Evolutionary conservation across 352 stramenopile genomes (phyloP), one percentile per base, ranked within the genome.

Genomic region (Elongisporangium undulatum): DNA sequence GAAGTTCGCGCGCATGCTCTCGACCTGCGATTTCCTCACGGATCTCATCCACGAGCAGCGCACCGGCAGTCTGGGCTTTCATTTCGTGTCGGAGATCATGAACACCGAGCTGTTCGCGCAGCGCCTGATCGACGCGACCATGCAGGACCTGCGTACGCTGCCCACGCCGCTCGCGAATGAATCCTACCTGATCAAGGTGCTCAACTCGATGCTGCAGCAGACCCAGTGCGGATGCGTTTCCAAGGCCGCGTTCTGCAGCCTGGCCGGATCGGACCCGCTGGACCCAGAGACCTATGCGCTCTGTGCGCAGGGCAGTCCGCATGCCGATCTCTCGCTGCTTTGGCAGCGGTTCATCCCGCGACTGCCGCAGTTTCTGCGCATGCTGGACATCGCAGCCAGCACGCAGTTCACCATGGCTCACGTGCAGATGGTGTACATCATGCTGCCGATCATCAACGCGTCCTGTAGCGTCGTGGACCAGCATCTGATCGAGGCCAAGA

Each of bases 171-270:
- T 90, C 22, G 71, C 83, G 15, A 89, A 89, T 55, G 83, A 92
- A 56, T 89, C 83, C 4, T 90, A 89, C 52, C 55, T 62, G 0
- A 60, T 90, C 59, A 92, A 92, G 61, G 79, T 90, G 13, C 77
- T 92, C 41, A 92, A 92, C 68, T 90, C 83, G 56, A 51, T 92
- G 24, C 56, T 92, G 2, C 83, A 92, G 59, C 74, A 87, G 55
- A 60, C 66, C 0, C 83, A 90, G 45, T 92, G 80, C 56, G 83
- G 83, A 2, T 92, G 83, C 49, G 80, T 92, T 19, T 72, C 72
- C 6, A 90, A 90, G 52, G 68, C 67, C 6, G 69, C 69, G 7
- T 85, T 84, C 62, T 64, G 54, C 22, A 48, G 41, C 52, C 15
- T 39, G 17, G 19, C 26, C 17, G 48, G 17, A 19, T 10, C 34